Evolutionary conservation across 2,329 filamentous ascomycete species (phyloP), one percentile per base, ranked within the genome.

Genomic region (Penicillium brevicompactum): DNA sequence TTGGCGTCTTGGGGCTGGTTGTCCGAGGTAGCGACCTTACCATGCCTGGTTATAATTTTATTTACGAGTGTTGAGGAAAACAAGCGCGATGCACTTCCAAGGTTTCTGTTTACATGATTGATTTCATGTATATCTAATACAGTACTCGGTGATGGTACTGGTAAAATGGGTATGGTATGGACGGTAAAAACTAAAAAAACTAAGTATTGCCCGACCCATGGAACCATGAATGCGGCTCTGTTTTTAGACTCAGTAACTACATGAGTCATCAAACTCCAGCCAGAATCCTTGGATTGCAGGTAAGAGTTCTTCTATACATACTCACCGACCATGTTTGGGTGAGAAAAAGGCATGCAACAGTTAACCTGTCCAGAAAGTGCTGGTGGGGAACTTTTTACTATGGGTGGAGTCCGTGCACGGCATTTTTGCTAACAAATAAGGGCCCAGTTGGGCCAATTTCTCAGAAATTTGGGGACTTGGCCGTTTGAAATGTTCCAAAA

Each of bases 351-450:
- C 13, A 24, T 5, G 41, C 18, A 34, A 5, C 48, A 50, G 48
- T 34, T 14, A 11, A 50, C n/a, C 27, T 44, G 48, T 18, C 48
- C 34, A 45, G 48, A 45, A 44, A 50, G 11, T 50, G 38, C 38
- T 27, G 27, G 6, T 30, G 48, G 38, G 48, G 40, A 50, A 40
- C 31, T 32, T 50, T 50, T 44, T 50, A 32, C 10, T 44, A 50
- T 44, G 30, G 38, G 6, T 14, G 1, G 44, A 40, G 30, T 37
- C 30, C 8, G 48, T 50, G 48, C 40, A 24, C 24, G 14, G 14
- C 48, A 14, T 34, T 44, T 34, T 14, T 22, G 44, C 40, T 45
- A 45, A 24, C 18, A 50, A 45, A 21, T 50, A 41, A 41, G 38
- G 38, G 38, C 38, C 38, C 38, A 41, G 38, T 41, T 41, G 4